phyloP scores from a whole-genome alignment of 1,139 yeast genomes.

The Yamadazyma epiphylla region DNA sequence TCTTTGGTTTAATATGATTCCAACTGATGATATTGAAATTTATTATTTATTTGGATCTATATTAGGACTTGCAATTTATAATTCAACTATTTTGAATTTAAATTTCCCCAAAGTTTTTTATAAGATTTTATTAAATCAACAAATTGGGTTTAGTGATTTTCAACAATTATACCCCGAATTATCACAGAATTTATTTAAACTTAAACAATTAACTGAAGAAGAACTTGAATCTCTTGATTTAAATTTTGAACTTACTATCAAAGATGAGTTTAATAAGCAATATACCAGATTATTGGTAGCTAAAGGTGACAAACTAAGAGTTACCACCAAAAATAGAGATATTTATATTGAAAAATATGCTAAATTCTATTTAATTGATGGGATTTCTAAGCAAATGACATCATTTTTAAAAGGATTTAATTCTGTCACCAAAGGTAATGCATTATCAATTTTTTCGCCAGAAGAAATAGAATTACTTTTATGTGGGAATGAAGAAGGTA shows the following conservation, averaged over 20 bases:
- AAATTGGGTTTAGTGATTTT: conserved; percentile 60
- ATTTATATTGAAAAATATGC: conserved; percentile 62
- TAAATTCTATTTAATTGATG: conserved; percentile 53
- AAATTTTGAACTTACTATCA: conserved; percentile 37
- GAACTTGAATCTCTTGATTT: conserved; percentile 30
- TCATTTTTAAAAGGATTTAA: conserved; percentile 70
- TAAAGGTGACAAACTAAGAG: conserved; percentile 52
- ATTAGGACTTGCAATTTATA: conserved; percentile 85
- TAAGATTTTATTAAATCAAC: conserved; percentile 63
- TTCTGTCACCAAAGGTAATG: conserved; percentile 76
- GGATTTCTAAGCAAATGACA: conserved; percentile 49
- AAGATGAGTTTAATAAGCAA: conserved; percentile 34
- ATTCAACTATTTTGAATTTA: conserved; percentile 80
- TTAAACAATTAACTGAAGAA: conserved; percentile 40
- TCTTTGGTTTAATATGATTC: conserved; percentile 67
- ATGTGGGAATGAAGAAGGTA: conserved; percentile 70
- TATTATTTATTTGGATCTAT: conserved; percentile 81
- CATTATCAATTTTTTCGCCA: conserved; percentile 70
- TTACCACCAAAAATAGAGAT: conserved; percentile 53
- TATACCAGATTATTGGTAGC: conserved; percentile 48
- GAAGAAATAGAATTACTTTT: conserved; percentile 76
- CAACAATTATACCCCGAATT: conserved; percentile 63
- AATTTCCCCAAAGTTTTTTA: conserved; percentile 73
- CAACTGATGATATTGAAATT: conserved; percentile 46
- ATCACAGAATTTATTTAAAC: conserved; percentile 51